Conservation (phyloP, 2,329 filamentous ascomycete species). For the Apiospora arundinis region DNA sequence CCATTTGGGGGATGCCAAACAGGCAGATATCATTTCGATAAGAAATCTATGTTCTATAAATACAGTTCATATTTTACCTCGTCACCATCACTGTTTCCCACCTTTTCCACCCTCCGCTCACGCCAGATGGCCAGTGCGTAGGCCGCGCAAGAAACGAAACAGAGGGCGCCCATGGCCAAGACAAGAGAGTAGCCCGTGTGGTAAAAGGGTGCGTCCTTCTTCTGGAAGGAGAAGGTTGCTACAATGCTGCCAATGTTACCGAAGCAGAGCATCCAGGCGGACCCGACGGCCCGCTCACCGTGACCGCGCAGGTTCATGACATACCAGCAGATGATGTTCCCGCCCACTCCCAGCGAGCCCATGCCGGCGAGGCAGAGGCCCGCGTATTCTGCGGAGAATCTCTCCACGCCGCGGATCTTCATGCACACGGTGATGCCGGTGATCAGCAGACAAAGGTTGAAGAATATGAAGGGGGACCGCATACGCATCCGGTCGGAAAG, state of each 20-base stretch:
- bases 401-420: conserved; percentile 43
- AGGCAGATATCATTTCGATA: too few species aligned
- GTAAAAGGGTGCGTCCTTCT: conserved; percentile 42
- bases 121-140: conserved; percentile 23
- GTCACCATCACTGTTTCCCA: background rate
- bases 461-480: conserved; percentile 33
- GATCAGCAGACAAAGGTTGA: conserved; percentile 28
- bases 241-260: conserved; percentile 45
- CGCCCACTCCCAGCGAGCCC: conserved; percentile 39
- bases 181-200: conserved; percentile 43
- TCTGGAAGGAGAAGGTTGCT: conserved; percentile 47
- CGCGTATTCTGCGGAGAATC: conserved; percentile 45
- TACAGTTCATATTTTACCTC: background rate
- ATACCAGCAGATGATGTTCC: conserved; percentile 39
- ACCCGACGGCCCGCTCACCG: conserved; percentile 38
- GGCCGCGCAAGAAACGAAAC: conserved; percentile 14
- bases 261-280: conserved; percentile 38
- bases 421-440: conserved; percentile 34
- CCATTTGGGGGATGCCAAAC: too few species aligned
- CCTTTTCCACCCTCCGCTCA: background rate
- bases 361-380: conserved; percentile 48
- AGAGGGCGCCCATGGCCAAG: conserved; percentile 23
- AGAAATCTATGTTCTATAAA: background rate
- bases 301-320: conserved; percentile 38
- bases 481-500: conserved; percentile 27